Base-by-base conservation (phyloP, 2,329 filamentous ascomycete genomes). In the Karstenula rhodostoma region DNA sequence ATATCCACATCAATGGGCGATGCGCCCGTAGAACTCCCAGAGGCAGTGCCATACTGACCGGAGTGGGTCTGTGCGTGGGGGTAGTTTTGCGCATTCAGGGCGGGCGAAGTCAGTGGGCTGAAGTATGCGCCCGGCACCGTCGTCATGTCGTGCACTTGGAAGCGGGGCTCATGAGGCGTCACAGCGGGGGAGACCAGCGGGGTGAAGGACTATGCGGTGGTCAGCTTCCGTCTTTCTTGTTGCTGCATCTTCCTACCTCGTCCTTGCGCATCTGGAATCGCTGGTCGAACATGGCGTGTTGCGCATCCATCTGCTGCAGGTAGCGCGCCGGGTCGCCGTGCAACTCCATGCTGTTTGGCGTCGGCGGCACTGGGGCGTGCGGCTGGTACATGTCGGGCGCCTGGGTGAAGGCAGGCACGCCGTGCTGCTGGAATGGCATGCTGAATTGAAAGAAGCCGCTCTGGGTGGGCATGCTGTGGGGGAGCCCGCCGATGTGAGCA, bases 181-280 rank as follows among this genome's bases (percentile, higher is more conserved):
- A 94, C 91, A 4, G 91, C 92, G n/a, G 92, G 92, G 19, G 92
- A 94, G 12, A 92, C 91, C 32, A 94, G 84, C 0, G 92, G 92
- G 2, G 91, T 94, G 73, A 94, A 94, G 10, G 88, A 83, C 85
- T 92, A 23, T 3, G 88, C 87, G 90, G 35, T 29, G 55, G 67
- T 63, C 59, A 76, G 74, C 65, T 62, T 49, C 25, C 51, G 37
- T 40, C 13, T 2, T 17, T 29, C 29, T 22, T 35, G 8, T 43
- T 48, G 19, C 55, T 60, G 89, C 74, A 54, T 75, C 83, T 90
- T 19, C 49, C 9, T 77, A 89, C 85, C 69, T 91, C 88, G 56
- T 92, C 89, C 69, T 91, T 90, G 66, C 88, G 79, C 67, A 86
- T 82, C 69, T 88, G 86, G 71, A 89, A 91, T 54, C 84, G 82